Conservation (phyloP, 768 basidiomycete genomes). For the Mycena olivaceomarginata region DNA sequence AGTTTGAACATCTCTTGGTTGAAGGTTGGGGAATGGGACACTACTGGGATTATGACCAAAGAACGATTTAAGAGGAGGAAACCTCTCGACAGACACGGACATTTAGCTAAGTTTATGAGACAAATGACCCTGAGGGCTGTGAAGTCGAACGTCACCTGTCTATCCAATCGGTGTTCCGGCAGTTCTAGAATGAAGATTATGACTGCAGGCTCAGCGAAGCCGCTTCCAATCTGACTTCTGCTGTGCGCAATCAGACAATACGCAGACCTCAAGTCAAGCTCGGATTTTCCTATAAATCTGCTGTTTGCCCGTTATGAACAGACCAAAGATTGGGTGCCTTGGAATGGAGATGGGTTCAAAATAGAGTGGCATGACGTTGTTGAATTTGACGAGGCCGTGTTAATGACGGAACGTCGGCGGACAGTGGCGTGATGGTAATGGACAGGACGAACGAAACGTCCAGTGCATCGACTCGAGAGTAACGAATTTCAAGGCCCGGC, state of each 20-base stretch:
- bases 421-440: background rate
- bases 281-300: slow-evolving; percentile 1
- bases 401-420: background rate
- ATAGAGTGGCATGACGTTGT: slow-evolving; percentile 3
- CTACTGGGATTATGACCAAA: background rate
- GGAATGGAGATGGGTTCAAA: background rate
- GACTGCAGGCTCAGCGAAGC: slow-evolving; percentile 11
- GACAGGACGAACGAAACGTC: slow-evolving; percentile 1
- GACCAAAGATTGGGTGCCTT: background rate
- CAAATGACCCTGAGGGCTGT: background rate
- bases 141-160: slow-evolving; percentile 3
- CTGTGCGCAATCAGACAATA: slow-evolving; percentile 9
- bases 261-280: slow-evolving; percentile 15
- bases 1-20: slow-evolving; percentile 21
- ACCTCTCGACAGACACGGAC: background rate
- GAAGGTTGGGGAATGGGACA: slow-evolving; percentile 5
- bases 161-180: background rate
- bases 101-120: background rate
- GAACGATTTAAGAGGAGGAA: slow-evolving; percentile 2
- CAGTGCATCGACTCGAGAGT: background rate
- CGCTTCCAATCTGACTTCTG: slow-evolving; percentile 8
- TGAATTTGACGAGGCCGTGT: background rate
- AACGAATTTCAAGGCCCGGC: background rate
- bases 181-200: slow-evolving; percentile 1
- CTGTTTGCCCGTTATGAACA: slow-evolving; percentile 2